These are phyloP conservation scores for Claviceps pazoutovae DNA, from an alignment of 2,329 filamentous ascomycete genomes.

Conservation along the genomic window DNA sequence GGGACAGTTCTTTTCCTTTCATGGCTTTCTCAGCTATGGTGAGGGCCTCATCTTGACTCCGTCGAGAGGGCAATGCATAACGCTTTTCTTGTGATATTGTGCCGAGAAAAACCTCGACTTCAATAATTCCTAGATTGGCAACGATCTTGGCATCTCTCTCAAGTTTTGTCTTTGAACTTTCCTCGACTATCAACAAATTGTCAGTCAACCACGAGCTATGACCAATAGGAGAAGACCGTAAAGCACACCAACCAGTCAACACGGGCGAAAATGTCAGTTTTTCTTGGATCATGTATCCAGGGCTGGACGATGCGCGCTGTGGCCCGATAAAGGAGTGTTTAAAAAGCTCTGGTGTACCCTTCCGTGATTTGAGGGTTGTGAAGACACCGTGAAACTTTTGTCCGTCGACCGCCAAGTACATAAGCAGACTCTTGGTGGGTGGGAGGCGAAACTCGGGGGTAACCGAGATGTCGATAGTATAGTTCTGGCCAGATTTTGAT, in stretches of 20 bases:
- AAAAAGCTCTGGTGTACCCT: background rate
- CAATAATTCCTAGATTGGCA: constrained; percentile 10
- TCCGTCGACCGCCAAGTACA: constrained; percentile 8
- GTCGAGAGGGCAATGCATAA: rapidly evolving
- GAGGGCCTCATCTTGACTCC: background rate
- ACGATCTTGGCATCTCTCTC: background rate
- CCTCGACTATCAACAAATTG: constrained; percentile 3
- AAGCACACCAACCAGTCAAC: background rate
- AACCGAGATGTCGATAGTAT: constrained; percentile 6
- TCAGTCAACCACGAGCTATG: background rate
- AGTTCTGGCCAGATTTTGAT: constrained; percentile 9
- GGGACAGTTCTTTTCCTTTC: constrained; percentile 15
- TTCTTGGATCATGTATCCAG: background rate
- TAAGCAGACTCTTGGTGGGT: rapidly evolving
- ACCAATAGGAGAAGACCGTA: too few species aligned
- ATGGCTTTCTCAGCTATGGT: constrained; percentile 12
- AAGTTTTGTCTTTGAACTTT: background rate
- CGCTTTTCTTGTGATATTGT: rapidly evolving
- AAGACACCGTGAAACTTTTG: background rate
- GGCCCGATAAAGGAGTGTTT: background rate
- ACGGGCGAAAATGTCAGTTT: background rate
- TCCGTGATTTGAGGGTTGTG: background rate
- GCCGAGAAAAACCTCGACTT: background rate
- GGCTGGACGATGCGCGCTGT: background rate
- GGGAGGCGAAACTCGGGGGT: background rate